phyloP scores from a whole-genome alignment of 2,329 filamentous ascomycete species.

The Trichophyton rubrum region DNA sequence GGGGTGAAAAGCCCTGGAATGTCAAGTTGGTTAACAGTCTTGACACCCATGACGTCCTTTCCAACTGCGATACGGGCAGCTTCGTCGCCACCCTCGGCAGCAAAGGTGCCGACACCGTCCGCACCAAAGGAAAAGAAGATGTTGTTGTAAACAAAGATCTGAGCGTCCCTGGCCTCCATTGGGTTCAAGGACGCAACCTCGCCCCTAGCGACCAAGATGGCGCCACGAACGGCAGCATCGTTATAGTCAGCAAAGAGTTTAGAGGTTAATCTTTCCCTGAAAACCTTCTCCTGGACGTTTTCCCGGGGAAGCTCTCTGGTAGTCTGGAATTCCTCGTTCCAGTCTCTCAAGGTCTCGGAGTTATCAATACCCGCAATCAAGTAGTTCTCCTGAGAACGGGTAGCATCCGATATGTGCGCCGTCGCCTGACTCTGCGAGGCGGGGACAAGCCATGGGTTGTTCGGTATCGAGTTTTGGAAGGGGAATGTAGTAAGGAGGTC shows the following conservation, averaged over 20 bases:
- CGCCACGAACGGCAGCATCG: constrained; percentile 83
- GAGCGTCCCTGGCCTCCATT: constrained; percentile 79
- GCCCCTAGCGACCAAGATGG: constrained; percentile 79
- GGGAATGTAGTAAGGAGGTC: constrained; percentile 90
- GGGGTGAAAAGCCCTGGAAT: constrained; percentile 90
- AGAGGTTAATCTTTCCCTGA: constrained; percentile 82
- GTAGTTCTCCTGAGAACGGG: constrained; percentile 84
- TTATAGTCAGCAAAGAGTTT: constrained; percentile 98
- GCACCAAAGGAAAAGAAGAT: constrained; percentile 98
- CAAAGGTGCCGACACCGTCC: constrained; percentile 94
- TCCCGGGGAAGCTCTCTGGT: constrained; percentile 90
- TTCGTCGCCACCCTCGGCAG: constrained; percentile 90
- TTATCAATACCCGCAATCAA: constrained; percentile 84
- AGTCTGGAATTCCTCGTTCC: constrained; percentile 98
- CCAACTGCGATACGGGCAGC: constrained; percentile 90
- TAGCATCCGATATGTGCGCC: constrained; percentile 68
- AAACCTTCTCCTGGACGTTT: constrained; percentile 86
- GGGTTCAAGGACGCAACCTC: constrained; percentile 92
- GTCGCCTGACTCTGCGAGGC: constrained; percentile 48
- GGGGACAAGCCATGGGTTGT: constrained; percentile 83
- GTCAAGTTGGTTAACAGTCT: constrained; percentile 91
- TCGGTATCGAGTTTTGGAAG: constrained; percentile 85
- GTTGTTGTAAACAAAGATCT: constrained; percentile 99
- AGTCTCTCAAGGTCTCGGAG: constrained; percentile 86
- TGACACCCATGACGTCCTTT: constrained; percentile 90